phyloP scores from a whole-genome alignment of 306 rosid species.

The Sicyos edulis region DNA sequence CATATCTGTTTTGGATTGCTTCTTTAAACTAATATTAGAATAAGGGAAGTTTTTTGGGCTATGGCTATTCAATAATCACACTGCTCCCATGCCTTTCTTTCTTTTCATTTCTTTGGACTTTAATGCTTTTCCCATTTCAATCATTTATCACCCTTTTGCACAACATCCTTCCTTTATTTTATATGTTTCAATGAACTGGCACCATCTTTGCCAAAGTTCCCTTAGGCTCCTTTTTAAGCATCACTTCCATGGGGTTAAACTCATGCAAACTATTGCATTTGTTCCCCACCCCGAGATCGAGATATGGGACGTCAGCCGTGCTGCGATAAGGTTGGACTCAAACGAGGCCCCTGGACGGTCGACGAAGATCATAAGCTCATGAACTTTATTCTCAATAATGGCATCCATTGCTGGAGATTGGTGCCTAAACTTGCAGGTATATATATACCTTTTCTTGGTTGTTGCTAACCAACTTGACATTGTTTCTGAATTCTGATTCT shows the following conservation, averaged over 20 bases:
- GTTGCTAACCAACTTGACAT: background rate
- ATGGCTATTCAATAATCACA: conserved; percentile 48
- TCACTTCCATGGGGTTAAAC: conserved; percentile 15
- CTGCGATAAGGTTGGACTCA: conserved; percentile 86
- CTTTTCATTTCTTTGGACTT: conserved; percentile 23
- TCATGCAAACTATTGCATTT: conserved; percentile 4
- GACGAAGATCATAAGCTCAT: conserved; percentile 92
- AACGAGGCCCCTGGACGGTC: conserved; percentile 95
- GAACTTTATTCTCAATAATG: conserved; percentile 84
- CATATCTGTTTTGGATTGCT: conserved; percentile 21
- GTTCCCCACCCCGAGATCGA: background rate
- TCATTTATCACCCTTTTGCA: conserved; percentile 69
- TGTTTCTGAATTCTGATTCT: background rate
- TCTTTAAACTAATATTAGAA: conserved; percentile 26
- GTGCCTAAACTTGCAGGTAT: conserved; percentile 98
- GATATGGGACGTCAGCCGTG: conserved; percentile 94
- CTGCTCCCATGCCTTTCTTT: conserved; percentile 30
- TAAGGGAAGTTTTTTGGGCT: conserved; percentile 30
- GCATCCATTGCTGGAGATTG: conserved; percentile 91
- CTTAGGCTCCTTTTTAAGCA: conserved; percentile 51
- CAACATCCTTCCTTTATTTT: conserved; percentile 45
- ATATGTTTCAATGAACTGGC: conserved; percentile 72
- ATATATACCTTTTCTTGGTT: background rate
- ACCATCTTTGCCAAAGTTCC: conserved; percentile 70
- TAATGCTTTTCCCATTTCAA: conserved; percentile 46